Base-by-base conservation (phyloP, 495 filamentous ascomycete genomes). In the Aspergillus nidulans region DNA sequence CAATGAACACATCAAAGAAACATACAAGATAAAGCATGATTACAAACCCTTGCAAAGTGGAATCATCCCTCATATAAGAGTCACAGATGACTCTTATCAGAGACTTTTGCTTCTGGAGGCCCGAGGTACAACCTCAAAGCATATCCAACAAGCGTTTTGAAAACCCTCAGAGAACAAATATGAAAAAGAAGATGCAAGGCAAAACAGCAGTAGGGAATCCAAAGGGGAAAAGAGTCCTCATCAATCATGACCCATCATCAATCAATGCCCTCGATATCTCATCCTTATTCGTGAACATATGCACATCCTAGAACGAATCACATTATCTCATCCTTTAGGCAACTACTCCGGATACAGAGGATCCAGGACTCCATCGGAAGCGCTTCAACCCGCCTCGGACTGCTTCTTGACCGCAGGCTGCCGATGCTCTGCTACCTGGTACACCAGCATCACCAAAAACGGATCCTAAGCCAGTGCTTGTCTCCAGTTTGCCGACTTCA, bases 401-500 rank as follows among this genome's bases (percentile, higher is more conserved):
- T 1, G 74, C 74, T 61, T 77, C 72, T 45, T 71, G 72, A 1
- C 74, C 71, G 52, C 74, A 77, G 1, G 62, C 63, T 8, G 67
- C 63, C 3, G 74, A 74, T 21, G 69, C 61, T 24, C 67, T 63
- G n/a, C 64, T 64, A 4, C 63, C 58, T 7, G 64, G 57, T 44
- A 69, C 59, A 30, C 55, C 52, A 10, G 65, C 64, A 49, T 73
- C 69, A 8, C 66, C 65, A 51, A 71, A 62, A 16, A 69, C 53
- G 6, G 57, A 60, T 6, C 59, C 68, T 9, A 76, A 69, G 4
- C 72, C 69, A 2, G 70, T 61, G 13, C 71, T 73, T 20, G 75
- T 75, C 64, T 94, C 90, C 23, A 85, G 73, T 25, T 82, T 77
- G 0, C 90, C 90, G 1, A 90, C 88, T 63, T 96, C 91, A 21